These are phyloP conservation scores for Flaveria robusta DNA, from an alignment of 129 eudicot species.

Conservation along the genomic window DNA sequence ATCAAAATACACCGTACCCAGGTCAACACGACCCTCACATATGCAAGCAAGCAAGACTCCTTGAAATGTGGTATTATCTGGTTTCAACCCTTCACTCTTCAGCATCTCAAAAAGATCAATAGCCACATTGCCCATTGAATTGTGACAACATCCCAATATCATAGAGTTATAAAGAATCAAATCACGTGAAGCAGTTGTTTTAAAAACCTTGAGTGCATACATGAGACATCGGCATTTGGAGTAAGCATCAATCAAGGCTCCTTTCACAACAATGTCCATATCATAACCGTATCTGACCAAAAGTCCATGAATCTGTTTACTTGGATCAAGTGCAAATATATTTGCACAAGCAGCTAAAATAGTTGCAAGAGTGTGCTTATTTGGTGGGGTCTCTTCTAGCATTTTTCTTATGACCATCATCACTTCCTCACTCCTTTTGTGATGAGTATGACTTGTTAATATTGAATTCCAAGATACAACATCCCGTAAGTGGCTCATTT, in stretches of 20 bases:
- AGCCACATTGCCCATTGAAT: slow-evolving; percentile 42
- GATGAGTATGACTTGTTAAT: slow-evolving; percentile 55
- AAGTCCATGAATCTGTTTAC: slow-evolving; percentile 75
- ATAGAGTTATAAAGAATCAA: slow-evolving; percentile 76
- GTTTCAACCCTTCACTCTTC: slow-evolving; percentile 52
- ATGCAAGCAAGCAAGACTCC: slow-evolving; percentile 62
- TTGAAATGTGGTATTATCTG: slow-evolving; percentile 70
- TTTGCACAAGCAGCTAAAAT: slow-evolving; percentile 76
- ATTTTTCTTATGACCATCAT: slow-evolving; percentile 58
- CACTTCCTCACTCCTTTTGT: slow-evolving; percentile 65
- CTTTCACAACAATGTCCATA: slow-evolving; percentile 55
- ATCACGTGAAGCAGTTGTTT: slow-evolving; percentile 40
- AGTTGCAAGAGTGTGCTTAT: slow-evolving; percentile 61
- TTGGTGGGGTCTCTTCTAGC: slow-evolving; percentile 68
- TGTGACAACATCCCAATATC: slow-evolving; percentile 74
- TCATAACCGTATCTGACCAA: slow-evolving; percentile 63
- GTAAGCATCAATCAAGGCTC: slow-evolving; percentile 75
- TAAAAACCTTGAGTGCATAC: slow-evolving; percentile 54
- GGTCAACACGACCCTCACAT: slow-evolving; percentile 54
- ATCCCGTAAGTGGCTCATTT: slow-evolving; percentile 58
- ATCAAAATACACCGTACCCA: slow-evolving; percentile 62
- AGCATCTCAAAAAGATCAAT: slow-evolving; percentile 55
- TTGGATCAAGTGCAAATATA: slow-evolving; percentile 56
- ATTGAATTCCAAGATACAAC: slow-evolving; percentile 74
- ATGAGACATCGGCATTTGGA: slow-evolving; percentile 62